phyloP scores from a whole-genome alignment of 176 grass and related monocot genomes.

The Aegilops umbellulata region DNA sequence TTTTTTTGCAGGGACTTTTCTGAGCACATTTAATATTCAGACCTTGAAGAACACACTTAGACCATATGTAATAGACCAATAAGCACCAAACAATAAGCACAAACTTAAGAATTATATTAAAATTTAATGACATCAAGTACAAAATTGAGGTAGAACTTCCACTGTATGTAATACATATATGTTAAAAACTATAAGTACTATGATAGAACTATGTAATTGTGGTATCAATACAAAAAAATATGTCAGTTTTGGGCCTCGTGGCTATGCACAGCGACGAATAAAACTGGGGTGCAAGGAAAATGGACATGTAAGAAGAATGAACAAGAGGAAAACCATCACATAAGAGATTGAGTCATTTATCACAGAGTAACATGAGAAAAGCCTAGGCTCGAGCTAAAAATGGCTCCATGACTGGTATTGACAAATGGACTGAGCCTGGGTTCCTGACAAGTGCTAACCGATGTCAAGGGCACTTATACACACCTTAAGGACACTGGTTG shows the following conservation, averaged over 20 bases:
- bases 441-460: slow-evolving; percentile 15
- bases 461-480: slow-evolving; percentile 9
- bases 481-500: slow-evolving; percentile 29
- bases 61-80: slow-evolving; percentile 1
- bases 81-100: neutral
- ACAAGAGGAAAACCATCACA: neutral
- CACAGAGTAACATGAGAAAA: slow-evolving; percentile 21
- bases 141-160: slow-evolving; percentile 7
- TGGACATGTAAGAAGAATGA: slow-evolving; percentile 11
- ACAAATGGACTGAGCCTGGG: slow-evolving; percentile 22
- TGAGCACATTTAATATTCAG: too few species aligned
- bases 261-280: slow-evolving; percentile 51
- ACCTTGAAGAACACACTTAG: neutral
- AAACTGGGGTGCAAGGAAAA: slow-evolving; percentile 28
- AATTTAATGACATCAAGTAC: slow-evolving; percentile 2
- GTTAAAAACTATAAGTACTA: slow-evolving; percentile 16
- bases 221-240: slow-evolving; percentile 16
- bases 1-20: too few species aligned
- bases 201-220: slow-evolving; percentile 23
- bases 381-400: slow-evolving; percentile 14
- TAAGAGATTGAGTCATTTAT: neutral
- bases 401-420: slow-evolving; percentile 25
- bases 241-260: slow-evolving; percentile 17
- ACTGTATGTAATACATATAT: slow-evolving; percentile 9
- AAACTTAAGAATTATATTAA: slow-evolving; percentile 21